Evolutionary conservation across 2,329 filamentous ascomycete species (phyloP), one percentile per base, ranked within the genome.

Genomic region (Chrysoporthe cubensis): DNA sequence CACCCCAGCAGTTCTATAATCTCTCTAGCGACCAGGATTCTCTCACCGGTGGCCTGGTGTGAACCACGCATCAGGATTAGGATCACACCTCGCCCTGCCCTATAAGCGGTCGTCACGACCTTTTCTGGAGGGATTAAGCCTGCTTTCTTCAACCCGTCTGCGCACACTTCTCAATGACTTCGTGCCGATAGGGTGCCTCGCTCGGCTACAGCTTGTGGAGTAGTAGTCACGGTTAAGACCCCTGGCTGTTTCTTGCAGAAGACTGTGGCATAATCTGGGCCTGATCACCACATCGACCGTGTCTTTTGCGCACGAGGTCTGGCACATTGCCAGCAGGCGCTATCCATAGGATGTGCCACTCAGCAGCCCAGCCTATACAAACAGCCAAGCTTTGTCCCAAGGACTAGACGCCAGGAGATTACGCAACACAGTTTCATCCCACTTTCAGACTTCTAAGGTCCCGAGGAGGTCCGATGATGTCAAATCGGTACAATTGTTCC

Each of bases 11-110:
- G 9, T 6, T 60, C 40, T 60, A 40, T 40, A 43, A 26, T n/a
- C 9, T 58, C 32, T 40, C n/a, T 40, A 13, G 26, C 50, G 18
- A 60, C 57, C 57, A 60, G 57, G 57, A 60, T 60, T 44, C n/a
- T 34, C 44, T 60, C 57, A 60, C 57, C 57, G 57, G 57, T 60
- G 57, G 40, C n/a, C 57, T 43, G 57, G 14, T 32, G 50, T 54
- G 21, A 54, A 21, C 50, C 26, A 40, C 9, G 21, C 21, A 32
- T 52, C 26, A 54, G 50, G 50, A 54, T 54, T 26, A 54, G 50
- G 21, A 54, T 54, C 50, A 54, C 50, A 54, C 50, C 50, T 34
- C 26, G 32, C 32, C 50, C 26, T 34, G 50, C 50, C 16, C 50
- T 54, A 21, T 54, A 13, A 54, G 50, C 32, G 50, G 50, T 54